These are phyloP conservation scores for Dorcoceras hygrometricum DNA, from an alignment of 257 asterid genomes.

Conservation along the genomic window DNA sequence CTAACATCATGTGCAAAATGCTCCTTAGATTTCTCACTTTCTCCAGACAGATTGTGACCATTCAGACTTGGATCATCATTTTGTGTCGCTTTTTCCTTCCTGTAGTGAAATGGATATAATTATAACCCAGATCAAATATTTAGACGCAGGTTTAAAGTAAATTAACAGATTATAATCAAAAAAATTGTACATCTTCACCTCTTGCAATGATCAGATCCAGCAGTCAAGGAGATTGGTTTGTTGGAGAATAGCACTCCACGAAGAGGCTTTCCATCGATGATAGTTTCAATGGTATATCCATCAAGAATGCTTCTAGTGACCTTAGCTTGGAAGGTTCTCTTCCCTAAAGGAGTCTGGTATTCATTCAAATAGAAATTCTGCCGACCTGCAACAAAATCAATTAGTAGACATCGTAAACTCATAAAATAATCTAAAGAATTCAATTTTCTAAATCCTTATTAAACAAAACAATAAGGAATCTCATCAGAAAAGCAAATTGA, in stretches of 20 bases:
- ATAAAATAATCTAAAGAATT: conserved; percentile 1
- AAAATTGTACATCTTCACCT: conserved; percentile 36
- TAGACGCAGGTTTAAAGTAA: conserved; percentile 7
- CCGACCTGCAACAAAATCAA: conserved; percentile 43
- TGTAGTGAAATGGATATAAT: conserved; percentile 26
- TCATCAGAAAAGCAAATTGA: background rate
- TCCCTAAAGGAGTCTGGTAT: conserved; percentile 52
- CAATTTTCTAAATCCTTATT: conserved; percentile 5
- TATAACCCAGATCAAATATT: conserved; percentile 17
- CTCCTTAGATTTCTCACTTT: conserved; percentile 38
- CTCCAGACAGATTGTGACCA: conserved; percentile 35
- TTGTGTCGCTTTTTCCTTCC: conserved; percentile 52
- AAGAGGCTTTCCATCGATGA: conserved; percentile 81
- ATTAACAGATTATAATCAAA: conserved; percentile 18
- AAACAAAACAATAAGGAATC: background rate
- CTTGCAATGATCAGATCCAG: conserved; percentile 37
- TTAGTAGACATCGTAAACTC: conserved; percentile 11
- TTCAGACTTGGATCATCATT: conserved; percentile 34
- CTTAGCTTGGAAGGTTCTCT: conserved; percentile 77
- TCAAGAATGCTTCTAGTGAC: conserved; percentile 62
- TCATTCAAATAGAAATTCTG: conserved; percentile 52
- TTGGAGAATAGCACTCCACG: conserved; percentile 76
- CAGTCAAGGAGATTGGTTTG: conserved; percentile 44
- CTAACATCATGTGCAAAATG: conserved; percentile 33
- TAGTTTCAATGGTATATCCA: conserved; percentile 76